Evolutionary conservation across 768 basidiomycete genomes (phyloP).

Genomic region (Cubamyces sp.): DNA sequence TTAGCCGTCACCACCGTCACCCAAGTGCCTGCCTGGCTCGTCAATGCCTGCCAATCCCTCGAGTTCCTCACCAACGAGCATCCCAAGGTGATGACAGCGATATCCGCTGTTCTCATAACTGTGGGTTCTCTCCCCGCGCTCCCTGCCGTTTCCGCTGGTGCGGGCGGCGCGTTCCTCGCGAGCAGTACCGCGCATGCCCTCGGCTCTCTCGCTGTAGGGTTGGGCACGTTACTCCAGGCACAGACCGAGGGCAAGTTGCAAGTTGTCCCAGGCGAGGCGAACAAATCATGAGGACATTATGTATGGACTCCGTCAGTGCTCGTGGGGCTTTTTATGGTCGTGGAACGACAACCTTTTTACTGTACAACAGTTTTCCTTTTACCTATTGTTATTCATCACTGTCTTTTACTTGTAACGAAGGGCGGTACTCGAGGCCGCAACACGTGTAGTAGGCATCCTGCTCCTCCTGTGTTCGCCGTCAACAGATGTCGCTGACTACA

Average conservation of each 20-base stretch:
- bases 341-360: slow-evolving; percentile 2
- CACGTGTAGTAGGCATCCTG: no score
- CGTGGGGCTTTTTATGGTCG: not conserved
- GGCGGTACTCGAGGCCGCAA: no score
- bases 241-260: slow-evolving; percentile 28
- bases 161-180: slow-evolving; percentile 74
- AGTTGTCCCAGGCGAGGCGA: slow-evolving; percentile 12
- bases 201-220: slow-evolving; percentile 76
- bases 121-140: slow-evolving; percentile 75
- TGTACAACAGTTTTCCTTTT: slow-evolving; percentile 5
- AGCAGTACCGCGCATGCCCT: slow-evolving; percentile 77
- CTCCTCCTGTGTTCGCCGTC: no score
- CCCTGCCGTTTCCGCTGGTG: slow-evolving; percentile 68
- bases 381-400: slow-evolving; percentile 7
- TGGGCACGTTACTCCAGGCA: slow-evolving; percentile 61
- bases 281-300: not conserved
- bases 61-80: slow-evolving; percentile 77
- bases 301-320: no score
- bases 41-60: slow-evolving; percentile 77
- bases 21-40: slow-evolving; percentile 73
- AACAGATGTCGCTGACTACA: no score
- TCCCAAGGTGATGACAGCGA: slow-evolving; percentile 72
- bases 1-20: slow-evolving; percentile 48
- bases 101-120: slow-evolving; percentile 80
- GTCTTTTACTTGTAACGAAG: no score